Conservation (phyloP, 2,329 filamentous ascomycete species). For the Xylariomycetidae sp. region DNA sequence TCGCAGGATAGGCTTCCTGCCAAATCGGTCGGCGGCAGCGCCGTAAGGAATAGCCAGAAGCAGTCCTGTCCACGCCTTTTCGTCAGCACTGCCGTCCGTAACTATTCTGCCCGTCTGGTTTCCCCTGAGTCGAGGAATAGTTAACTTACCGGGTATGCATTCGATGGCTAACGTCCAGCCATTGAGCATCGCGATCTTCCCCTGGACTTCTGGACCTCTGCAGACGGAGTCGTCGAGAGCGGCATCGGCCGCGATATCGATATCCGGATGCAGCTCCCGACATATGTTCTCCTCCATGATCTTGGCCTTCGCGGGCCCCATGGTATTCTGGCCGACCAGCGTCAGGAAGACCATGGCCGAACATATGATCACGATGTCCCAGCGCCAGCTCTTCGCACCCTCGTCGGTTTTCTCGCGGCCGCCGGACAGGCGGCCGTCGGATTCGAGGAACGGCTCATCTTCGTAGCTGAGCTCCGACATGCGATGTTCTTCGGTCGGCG, state of each 20-base stretch:
- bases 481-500: no score
- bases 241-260: not conserved
- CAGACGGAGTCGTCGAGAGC: not conserved
- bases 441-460: no score
- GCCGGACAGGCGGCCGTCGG: no score
- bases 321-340: not conserved
- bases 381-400: no score
- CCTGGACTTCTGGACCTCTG: not conserved
- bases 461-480: no score
- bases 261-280: not conserved
- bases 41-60: not conserved
- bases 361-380: not conserved
- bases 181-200: not conserved
- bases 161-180: not conserved
- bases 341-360: not conserved
- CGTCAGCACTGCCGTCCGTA: no score
- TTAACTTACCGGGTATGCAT: not conserved
- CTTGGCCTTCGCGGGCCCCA: not conserved
- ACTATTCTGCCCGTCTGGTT: no score
- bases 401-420: no score
- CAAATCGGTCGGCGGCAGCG: not conserved
- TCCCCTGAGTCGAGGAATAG: no score
- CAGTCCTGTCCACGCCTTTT: no score
- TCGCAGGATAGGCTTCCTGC: not conserved
- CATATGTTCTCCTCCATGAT: not conserved